These are phyloP conservation scores for Aspergillus ruber DNA, from an alignment of 2,329 filamentous ascomycete genomes.

Conservation along the genomic window DNA sequence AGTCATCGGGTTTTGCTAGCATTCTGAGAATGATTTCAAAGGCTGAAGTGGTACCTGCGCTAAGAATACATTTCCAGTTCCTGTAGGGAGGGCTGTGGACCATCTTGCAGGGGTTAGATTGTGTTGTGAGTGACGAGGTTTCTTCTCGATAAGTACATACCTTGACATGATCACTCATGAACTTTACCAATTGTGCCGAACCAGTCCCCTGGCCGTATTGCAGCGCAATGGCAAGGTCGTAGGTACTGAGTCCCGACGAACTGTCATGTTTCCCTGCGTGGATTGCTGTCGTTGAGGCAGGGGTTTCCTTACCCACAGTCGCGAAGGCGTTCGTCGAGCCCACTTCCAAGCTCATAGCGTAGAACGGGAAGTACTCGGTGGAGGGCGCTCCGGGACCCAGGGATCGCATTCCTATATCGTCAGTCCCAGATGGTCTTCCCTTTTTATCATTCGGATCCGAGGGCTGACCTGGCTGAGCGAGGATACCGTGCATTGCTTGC, in stretches of 20 bases:
- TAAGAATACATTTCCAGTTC: constrained; percentile 71
- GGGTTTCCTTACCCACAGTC: neutral
- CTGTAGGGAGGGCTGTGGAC: neutral
- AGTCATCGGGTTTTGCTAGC: constrained; percentile 64
- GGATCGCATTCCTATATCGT: neutral
- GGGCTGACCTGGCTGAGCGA: no score
- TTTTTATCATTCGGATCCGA: no score
- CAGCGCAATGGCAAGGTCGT: neutral
- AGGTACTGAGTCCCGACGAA: neutral
- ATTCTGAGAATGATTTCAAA: constrained; percentile 74
- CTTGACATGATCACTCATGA: neutral
- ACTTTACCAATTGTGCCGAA: neutral
- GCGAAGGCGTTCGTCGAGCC: neutral
- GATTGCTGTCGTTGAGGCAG: neutral
- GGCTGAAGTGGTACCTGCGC: constrained; percentile 71
- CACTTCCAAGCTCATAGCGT: neutral
- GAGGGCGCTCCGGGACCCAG: neutral
- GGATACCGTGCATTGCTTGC: no score
- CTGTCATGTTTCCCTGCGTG: neutral
- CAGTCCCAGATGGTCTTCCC: neutral
- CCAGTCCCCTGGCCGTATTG: neutral
- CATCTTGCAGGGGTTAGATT: neutral
- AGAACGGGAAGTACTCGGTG: neutral
- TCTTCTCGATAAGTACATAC: no score
- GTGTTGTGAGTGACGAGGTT: no score